Conservation (phyloP, 164 flowering plant species). For the Hamamelis virginiana region DNA sequence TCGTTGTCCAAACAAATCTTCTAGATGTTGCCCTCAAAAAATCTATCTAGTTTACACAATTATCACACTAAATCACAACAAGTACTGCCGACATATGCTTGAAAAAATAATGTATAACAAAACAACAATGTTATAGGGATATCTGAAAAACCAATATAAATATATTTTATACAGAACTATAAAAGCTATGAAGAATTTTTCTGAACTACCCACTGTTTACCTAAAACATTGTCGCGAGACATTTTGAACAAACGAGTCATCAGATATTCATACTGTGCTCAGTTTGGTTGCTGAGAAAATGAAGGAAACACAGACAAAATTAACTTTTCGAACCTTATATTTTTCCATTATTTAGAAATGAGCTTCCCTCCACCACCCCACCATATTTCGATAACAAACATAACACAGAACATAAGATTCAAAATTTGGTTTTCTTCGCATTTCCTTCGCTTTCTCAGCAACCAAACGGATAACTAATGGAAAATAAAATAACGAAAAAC, state of each 20-base stretch:
- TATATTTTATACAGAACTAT: no score
- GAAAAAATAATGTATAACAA: neutral
- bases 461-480: neutral
- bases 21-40: slow-evolving; percentile 38
- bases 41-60: slow-evolving; percentile 53
- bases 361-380: neutral
- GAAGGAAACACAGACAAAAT: neutral
- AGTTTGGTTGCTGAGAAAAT: slow-evolving; percentile 2
- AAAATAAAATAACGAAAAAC: no score
- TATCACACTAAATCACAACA: slow-evolving; percentile 18
- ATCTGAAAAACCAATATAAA: no score
- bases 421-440: neutral
- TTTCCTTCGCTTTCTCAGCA: neutral
- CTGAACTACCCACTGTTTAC: neutral
- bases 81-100: neutral
- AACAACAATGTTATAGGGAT: neutral
- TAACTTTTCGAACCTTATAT: neutral
- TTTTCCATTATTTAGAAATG: neutral
- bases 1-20: slow-evolving; percentile 29
- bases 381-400: neutral
- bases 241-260: neutral
- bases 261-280: neutral
- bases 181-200: neutral
- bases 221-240: neutral
- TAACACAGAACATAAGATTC: neutral